These are phyloP conservation scores for Candida sp. DNA, from an alignment of 1,139 yeast species.

Conservation along the genomic window DNA sequence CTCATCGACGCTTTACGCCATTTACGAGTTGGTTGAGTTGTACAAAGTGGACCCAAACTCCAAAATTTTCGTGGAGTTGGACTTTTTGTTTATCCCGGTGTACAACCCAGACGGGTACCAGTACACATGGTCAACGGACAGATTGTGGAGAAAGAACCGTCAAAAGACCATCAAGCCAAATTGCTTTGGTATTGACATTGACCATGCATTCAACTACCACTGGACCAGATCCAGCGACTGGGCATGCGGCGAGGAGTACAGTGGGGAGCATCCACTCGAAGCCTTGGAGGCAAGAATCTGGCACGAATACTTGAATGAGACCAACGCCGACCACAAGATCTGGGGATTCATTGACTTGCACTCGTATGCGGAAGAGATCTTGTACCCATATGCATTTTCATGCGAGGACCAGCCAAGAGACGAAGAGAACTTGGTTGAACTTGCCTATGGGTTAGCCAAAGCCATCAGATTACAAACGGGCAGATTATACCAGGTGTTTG, in stretches of 20 bases:
- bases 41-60: conserved; percentile 46
- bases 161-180: conserved; percentile 70
- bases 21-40: conserved; percentile 58
- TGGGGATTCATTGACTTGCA: conserved; percentile 84
- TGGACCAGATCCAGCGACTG: conserved; percentile 68
- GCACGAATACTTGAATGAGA: conserved; percentile 64
- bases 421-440: conserved; percentile 77
- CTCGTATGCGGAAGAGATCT: conserved; percentile 82
- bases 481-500: conserved; percentile 65
- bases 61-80: conserved; percentile 47
- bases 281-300: conserved; percentile 74
- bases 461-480: conserved; percentile 70
- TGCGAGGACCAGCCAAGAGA: conserved; percentile 78
- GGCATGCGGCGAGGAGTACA: conserved; percentile 84
- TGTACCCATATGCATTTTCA: conserved; percentile 84
- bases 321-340: conserved; percentile 61
- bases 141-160: conserved; percentile 90
- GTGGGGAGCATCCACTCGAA: conserved; percentile 79
- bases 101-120: conserved; percentile 92
- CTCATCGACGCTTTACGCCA: conserved; percentile 66
- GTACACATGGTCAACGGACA: conserved; percentile 77
- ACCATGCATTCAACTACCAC: conserved; percentile 80
- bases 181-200: conserved; percentile 87
- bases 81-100: conserved; percentile 80
- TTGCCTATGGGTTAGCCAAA: conserved; percentile 81